phyloP scores from a whole-genome alignment of 129 eudicot genomes.

The Lonicera japonica region DNA sequence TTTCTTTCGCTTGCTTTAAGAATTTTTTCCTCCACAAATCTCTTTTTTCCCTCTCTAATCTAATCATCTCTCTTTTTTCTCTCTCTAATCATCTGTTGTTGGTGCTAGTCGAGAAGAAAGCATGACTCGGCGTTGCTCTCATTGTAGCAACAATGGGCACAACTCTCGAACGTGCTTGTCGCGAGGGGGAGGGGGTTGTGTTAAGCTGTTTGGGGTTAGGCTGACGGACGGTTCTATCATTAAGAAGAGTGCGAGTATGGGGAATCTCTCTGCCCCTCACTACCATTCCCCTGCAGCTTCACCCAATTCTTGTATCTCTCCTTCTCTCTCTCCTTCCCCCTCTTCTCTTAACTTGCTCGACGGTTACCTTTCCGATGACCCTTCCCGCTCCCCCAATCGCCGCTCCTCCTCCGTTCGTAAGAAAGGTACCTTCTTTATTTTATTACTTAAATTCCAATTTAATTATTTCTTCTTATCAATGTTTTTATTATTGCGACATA shows the following conservation, averaged over 20 bases:
- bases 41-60: no score
- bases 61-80: no score
- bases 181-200: constrained; percentile 22
- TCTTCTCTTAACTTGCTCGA: constrained; percentile 19
- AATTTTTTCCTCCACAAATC: no score
- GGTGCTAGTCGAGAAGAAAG: neutral
- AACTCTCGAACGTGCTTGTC: constrained; percentile 71
- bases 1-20: no score
- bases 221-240: constrained; percentile 64
- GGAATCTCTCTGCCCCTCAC: constrained; percentile 46
- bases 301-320: constrained; percentile 31
- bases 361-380: constrained; percentile 83
- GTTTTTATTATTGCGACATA: no score
- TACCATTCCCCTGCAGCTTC: constrained; percentile 37
- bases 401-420: constrained; percentile 50
- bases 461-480: no score
- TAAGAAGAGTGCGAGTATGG: constrained; percentile 92
- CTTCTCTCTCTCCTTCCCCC: constrained; percentile 10
- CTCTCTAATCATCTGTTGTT: neutral
- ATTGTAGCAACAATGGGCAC: constrained; percentile 84
- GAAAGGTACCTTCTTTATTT: constrained; percentile 37
- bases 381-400: constrained; percentile 56
- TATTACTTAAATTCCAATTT: no score
- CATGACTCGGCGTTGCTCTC: constrained; percentile 91
- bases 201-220: constrained; percentile 73